A percentile compares a stretch with the other conserved stretches of the same genome.
These are phyloP conservation scores for Pseudoscleropodium purum DNA, from an alignment of 225 moss, liverwort and hornwort species.

Conservation along the genomic window DNA sequence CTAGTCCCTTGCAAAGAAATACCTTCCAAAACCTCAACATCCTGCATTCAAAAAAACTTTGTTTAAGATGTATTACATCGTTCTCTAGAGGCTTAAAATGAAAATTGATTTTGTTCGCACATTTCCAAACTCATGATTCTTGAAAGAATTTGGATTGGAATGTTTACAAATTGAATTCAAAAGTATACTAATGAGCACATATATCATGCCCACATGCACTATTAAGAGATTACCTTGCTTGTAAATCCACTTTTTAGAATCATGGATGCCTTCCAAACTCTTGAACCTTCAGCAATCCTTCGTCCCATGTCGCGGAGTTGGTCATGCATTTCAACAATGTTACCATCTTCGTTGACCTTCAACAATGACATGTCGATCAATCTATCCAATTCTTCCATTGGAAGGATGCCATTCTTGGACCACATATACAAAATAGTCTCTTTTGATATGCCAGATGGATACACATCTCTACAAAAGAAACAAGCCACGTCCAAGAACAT, in stretches of 20 bases:
- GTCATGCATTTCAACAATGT: background rate
- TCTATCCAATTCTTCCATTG: background rate
- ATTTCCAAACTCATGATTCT: background rate
- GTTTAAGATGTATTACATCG: background rate
- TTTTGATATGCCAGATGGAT: background rate
- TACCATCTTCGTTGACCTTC: background rate
- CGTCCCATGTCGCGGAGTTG: background rate
- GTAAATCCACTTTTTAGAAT: background rate
- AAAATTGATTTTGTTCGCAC: background rate
- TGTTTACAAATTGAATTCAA: background rate
- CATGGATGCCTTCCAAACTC: background rate
- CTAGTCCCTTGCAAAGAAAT: background rate
- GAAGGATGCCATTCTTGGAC: background rate
- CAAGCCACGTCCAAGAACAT: background rate
- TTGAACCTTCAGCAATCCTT: background rate
- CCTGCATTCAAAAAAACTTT: background rate
- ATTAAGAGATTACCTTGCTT: background rate
- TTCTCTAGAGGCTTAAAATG: too few relatives aligned
- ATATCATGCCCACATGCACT: accelerated
- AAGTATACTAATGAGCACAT: background rate
- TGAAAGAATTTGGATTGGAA: background rate
- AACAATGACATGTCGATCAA: background rate
- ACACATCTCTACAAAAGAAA: background rate
- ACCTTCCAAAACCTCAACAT: background rate
- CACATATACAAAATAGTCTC: background rate